These are phyloP conservation scores for Solanum hybrid DNA, from an alignment of 305 asterid species.

Conservation along the genomic window DNA sequence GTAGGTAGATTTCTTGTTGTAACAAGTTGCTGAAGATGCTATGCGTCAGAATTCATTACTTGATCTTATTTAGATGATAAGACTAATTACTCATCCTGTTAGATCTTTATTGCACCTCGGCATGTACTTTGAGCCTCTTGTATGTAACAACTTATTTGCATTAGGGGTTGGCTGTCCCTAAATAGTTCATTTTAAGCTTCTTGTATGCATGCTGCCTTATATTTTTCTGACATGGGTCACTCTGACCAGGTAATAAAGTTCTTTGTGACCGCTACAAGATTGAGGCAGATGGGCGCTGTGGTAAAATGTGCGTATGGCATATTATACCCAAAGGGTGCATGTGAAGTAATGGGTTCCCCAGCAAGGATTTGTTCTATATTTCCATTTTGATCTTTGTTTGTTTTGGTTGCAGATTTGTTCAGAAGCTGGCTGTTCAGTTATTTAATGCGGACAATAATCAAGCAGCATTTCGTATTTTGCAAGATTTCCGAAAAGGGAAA, in stretches of 20 bases:
- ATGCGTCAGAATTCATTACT: background rate
- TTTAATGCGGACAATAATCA: conserved; percentile 86
- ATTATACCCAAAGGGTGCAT: background rate
- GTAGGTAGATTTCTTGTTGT: background rate
- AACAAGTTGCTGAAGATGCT: background rate
- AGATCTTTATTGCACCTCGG: background rate
- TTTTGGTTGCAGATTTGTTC: conserved; percentile 55
- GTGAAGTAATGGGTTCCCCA: background rate
- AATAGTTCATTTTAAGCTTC: background rate
- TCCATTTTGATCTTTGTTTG: background rate
- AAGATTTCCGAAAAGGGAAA: conserved; percentile 87
- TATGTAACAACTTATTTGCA: background rate
- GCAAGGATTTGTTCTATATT: background rate
- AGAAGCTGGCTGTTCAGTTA: conserved; percentile 60
- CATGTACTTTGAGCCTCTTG: background rate
- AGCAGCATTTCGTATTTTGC: conserved; percentile 77
- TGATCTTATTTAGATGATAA: background rate
- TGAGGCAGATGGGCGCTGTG: conserved; percentile 47
- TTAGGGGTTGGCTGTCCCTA: background rate
- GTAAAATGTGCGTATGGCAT: conserved; percentile 50
- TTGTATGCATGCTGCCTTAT: background rate
- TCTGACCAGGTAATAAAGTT: conserved; percentile 47
- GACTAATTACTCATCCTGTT: background rate
- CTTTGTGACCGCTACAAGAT: conserved; percentile 70
- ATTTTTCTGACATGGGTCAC: background rate